These are phyloP conservation scores for Mucor circinelloides DNA, from an alignment of 371 early-diverging fungal species.

Conservation along the genomic window DNA sequence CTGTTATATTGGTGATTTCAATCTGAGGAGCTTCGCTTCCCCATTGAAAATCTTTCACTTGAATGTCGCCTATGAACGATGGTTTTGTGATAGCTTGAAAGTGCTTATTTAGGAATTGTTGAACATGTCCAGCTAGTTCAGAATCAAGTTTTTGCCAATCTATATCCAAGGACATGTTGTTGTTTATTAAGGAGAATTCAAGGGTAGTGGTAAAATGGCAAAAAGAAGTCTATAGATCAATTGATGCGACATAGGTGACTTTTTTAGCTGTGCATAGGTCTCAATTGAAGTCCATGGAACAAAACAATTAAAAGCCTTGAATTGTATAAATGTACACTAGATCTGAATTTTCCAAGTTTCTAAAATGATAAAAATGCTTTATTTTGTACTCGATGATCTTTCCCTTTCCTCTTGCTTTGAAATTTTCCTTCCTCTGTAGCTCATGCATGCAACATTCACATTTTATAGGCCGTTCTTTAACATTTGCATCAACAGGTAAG, in stretches of 20 bases:
- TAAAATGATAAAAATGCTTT: neutral
- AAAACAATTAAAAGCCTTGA: neutral
- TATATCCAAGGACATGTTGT: constrained; percentile 83
- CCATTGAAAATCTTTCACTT: constrained; percentile 81
- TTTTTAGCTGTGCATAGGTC: neutral
- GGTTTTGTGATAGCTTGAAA: constrained; percentile 77
- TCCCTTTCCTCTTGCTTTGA: neutral
- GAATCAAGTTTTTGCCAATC: constrained; percentile 85
- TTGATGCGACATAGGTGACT: neutral
- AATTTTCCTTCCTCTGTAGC: neutral
- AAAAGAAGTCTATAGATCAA: constrained; percentile 6
- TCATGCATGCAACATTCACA: neutral
- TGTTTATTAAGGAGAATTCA: constrained; percentile 1
- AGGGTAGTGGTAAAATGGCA: neutral
- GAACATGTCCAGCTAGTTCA: constrained; percentile 71
- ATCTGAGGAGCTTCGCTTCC: constrained; percentile 82
- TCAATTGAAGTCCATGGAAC: neutral
- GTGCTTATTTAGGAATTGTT: constrained; percentile 79
- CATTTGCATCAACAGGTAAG: neutral
- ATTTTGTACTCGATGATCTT: neutral
- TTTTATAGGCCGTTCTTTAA: neutral
- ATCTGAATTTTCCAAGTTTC: neutral
- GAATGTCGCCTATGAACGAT: constrained; percentile 82
- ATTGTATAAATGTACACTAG: neutral
- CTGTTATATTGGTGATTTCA: constrained; percentile 82